These are phyloP conservation scores for Protostelium mycophagum DNA, from an alignment of 78 protist species.

Conservation along the genomic window DNA sequence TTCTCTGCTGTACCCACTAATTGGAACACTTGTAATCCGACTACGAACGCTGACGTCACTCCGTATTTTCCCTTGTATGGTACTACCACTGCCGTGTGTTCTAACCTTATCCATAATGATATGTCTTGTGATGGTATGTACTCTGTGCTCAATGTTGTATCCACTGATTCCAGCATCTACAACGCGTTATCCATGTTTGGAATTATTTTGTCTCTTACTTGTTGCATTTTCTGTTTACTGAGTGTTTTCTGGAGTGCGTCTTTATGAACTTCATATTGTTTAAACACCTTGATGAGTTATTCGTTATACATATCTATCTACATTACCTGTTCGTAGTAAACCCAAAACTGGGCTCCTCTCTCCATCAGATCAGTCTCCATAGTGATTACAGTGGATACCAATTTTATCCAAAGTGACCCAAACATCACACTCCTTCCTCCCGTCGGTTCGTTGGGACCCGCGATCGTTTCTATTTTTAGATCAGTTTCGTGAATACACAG, in stretches of 20 bases:
- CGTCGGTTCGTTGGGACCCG: too few species aligned
- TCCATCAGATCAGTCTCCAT: background rate
- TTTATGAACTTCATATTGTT: background rate
- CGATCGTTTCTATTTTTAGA: too few species aligned
- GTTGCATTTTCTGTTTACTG: background rate
- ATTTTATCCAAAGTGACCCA: background rate
- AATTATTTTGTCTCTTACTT: background rate
- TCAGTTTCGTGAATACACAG: too few species aligned
- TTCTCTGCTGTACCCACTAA: background rate
- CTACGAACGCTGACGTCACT: background rate
- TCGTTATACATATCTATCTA: too few species aligned
- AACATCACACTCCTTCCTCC: background rate
- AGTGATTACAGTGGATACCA: background rate
- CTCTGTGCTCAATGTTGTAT: background rate
- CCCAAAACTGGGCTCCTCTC: background rate
- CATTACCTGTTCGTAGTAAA: background rate
- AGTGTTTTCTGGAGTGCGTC: background rate
- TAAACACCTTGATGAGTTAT: background rate
- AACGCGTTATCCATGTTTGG: too few species aligned
- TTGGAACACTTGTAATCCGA: background rate
- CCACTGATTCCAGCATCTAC: background rate
- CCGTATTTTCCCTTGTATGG: background rate
- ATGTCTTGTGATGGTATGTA: background rate
- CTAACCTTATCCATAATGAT: background rate
- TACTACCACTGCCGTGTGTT: background rate